phyloP scores from a whole-genome alignment of 768 basidiomycete genomes.

The Paxillus involutus region DNA sequence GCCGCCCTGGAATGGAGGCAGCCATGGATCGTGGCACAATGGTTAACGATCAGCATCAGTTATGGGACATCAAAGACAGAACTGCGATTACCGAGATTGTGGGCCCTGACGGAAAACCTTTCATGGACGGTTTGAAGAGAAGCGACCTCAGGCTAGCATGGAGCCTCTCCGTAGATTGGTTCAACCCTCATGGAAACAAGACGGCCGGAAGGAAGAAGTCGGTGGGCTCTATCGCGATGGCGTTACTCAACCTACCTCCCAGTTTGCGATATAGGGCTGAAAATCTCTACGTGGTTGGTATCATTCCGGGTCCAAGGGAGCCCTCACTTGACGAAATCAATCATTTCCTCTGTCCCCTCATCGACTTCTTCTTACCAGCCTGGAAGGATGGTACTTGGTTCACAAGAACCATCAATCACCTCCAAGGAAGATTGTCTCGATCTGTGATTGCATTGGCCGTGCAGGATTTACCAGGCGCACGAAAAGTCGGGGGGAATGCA shows the following conservation, averaged over 20 bases:
- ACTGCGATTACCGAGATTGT: slow-evolving; percentile 23
- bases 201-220: slow-evolving; percentile 14
- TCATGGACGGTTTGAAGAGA: slow-evolving; percentile 13
- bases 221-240: slow-evolving; percentile 13
- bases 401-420: too few relatives aligned
- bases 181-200: slow-evolving; percentile 25
- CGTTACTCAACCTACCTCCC: slow-evolving; percentile 22
- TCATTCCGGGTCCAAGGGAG: slow-evolving; percentile 17
- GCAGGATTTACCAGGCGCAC: too few relatives aligned
- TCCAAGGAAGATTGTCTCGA: too few relatives aligned
- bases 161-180: slow-evolving; percentile 27
- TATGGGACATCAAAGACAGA: slow-evolving; percentile 30
- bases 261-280: slow-evolving; percentile 16
- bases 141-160: slow-evolving; percentile 16
- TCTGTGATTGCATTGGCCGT: too few relatives aligned
- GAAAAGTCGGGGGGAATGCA: too few relatives aligned
- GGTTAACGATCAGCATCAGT: neutral
- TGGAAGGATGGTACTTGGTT: too few relatives aligned
- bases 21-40: slow-evolving; percentile 21
- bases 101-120: slow-evolving; percentile 24
- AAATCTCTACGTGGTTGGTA: slow-evolving; percentile 37
- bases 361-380: too few relatives aligned
- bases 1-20: slow-evolving; percentile 24
- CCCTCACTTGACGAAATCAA: too few relatives aligned
- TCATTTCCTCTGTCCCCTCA: too few relatives aligned